Percentiles rank a stretch among this genome's conserved stretches.
Evolutionary conservation across 2,329 filamentous ascomycete genomes (phyloP).

Genomic region (Colletotrichum sp.): DNA sequence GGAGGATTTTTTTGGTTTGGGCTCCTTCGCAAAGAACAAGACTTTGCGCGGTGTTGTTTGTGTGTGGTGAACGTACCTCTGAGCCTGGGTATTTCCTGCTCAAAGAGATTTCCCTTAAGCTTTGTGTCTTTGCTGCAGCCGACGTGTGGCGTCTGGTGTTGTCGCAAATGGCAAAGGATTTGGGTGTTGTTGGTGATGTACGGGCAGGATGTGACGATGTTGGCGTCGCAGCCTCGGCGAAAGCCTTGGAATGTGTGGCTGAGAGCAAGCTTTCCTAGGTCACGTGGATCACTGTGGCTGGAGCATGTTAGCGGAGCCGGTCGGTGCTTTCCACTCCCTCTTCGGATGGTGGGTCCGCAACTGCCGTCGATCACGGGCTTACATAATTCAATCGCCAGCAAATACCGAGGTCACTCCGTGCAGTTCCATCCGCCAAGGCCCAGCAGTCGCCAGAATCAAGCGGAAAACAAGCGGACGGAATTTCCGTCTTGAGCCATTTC

Average conservation of each 20-base stretch:
- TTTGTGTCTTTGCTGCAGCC: background rate
- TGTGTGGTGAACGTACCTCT: conserved; percentile 52
- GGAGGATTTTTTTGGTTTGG: background rate
- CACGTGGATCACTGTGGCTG: conserved; percentile 13
- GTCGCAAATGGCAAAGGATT: conserved; percentile 7
- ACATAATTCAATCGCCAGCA: background rate
- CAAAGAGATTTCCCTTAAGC: conserved; percentile 30
- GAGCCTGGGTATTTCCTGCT: conserved; percentile 43
- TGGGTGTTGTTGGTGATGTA: background rate
- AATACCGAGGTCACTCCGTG: conserved; percentile 2
- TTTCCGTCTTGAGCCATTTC: conserved; percentile 13
- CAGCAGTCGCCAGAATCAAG: background rate
- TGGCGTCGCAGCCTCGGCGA: conserved; percentile 8
- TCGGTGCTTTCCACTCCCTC: background rate
- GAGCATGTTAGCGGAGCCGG: background rate
- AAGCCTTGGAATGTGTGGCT: background rate
- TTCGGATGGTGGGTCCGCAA: background rate
- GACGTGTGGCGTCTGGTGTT: background rate
- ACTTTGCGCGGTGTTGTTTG: conserved; percentile 23
- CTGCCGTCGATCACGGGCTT: background rate
- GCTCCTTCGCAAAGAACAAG: background rate
- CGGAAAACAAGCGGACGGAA: conserved; percentile 13
- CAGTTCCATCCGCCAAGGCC: conserved; percentile 1
- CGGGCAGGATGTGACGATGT: background rate
- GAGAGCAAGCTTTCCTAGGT: background rate